Percentiles rank a stretch among this genome's conserved stretches.
These are phyloP conservation scores for Penicillium bovifimosum DNA, from an alignment of 495 filamentous ascomycete species.

Conservation along the genomic window DNA sequence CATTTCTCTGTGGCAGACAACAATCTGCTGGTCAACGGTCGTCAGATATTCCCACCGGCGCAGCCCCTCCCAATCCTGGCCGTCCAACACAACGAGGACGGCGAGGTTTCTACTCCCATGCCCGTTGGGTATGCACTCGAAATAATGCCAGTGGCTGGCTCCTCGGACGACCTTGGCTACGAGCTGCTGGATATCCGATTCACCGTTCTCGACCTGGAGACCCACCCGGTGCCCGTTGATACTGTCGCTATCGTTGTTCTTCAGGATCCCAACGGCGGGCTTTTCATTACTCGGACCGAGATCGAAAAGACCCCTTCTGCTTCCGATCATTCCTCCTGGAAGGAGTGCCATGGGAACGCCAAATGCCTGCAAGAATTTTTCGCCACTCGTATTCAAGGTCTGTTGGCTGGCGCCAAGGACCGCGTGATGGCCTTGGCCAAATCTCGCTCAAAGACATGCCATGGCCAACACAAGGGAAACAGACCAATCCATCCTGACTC, in stretches of 20 bases:
- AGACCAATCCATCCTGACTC: slow-evolving; percentile 9
- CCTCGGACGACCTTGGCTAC: slow-evolving; percentile 24
- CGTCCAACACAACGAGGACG: slow-evolving; percentile 34
- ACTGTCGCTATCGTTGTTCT: slow-evolving; percentile 42
- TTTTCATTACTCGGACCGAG: slow-evolving; percentile 34
- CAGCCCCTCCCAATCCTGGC: slow-evolving; percentile 31
- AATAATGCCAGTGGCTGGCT: slow-evolving; percentile 30
- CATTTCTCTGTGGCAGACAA: slow-evolving; percentile 41
- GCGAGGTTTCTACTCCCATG: slow-evolving; percentile 32
- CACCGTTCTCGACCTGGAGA: slow-evolving; percentile 46
- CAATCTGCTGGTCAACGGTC: slow-evolving; percentile 42
- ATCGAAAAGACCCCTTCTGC: slow-evolving; percentile 34
- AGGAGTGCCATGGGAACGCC: slow-evolving; percentile 36
- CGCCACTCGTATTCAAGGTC: slow-evolving; percentile 32
- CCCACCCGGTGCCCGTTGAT: slow-evolving; percentile 46
- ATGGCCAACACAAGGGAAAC: slow-evolving; percentile 21
- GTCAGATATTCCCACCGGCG: slow-evolving; percentile 45
- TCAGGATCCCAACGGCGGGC: slow-evolving; percentile 29
- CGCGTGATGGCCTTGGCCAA: slow-evolving; percentile 33
- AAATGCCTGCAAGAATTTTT: slow-evolving; percentile 39
- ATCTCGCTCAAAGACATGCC: slow-evolving; percentile 27
- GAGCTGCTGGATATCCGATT: slow-evolving; percentile 39
- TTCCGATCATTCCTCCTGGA: slow-evolving; percentile 34
- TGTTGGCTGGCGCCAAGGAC: slow-evolving; percentile 37
- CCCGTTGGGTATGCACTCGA: slow-evolving; percentile 41